phyloP scores from a whole-genome alignment of 202 grass and related monocot genomes.

The Alloteropsis angusta region DNA sequence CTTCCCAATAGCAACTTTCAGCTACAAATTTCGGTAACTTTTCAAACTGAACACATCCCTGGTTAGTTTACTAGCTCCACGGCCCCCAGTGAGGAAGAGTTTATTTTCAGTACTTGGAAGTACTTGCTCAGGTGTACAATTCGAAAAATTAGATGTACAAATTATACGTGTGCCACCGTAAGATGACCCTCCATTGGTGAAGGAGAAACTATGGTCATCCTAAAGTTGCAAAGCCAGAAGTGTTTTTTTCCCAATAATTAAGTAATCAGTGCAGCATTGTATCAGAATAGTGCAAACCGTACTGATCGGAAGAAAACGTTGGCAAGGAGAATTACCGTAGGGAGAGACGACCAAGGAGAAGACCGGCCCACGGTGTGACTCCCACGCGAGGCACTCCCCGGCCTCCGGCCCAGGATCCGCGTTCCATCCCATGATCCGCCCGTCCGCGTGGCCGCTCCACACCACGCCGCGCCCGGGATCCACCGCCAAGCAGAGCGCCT shows the following conservation, averaged over 20 bases:
- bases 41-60: no score
- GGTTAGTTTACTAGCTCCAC: background rate
- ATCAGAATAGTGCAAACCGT: no score
- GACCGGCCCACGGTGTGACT: slow-evolving; percentile 54
- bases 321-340: slow-evolving; percentile 39
- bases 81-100: background rate
- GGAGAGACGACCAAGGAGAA: slow-evolving; percentile 56
- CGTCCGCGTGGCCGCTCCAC: slow-evolving; percentile 77
- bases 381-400: slow-evolving; percentile 49
- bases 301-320: background rate
- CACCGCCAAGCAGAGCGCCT: slow-evolving; percentile 39
- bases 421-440: slow-evolving; percentile 58
- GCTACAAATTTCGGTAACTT: no score
- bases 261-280: no score
- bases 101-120: background rate
- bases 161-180: background rate
- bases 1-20: no score
- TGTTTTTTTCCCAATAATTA: no score
- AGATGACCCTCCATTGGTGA: background rate
- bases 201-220: background rate
- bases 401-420: slow-evolving; percentile 7
- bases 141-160: no score
- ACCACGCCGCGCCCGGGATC: slow-evolving; percentile 49
- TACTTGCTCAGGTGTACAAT: background rate
- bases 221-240: background rate